These are phyloP conservation scores for Polyplosphaeria fusca DNA, from an alignment of 495 filamentous ascomycete genomes.

Conservation along the genomic window DNA sequence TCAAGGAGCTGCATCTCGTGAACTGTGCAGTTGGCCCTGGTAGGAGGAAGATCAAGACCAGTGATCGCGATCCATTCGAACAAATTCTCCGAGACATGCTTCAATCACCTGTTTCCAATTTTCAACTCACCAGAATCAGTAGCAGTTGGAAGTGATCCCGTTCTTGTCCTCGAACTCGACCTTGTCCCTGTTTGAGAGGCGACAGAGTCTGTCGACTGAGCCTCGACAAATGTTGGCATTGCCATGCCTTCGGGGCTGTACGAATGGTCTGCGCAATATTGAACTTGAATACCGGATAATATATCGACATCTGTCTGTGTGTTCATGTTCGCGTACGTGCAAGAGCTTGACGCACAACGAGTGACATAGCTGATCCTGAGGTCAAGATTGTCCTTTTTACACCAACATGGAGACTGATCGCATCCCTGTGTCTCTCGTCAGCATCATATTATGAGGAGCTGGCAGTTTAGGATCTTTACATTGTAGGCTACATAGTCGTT, in stretches of 20 bases:
- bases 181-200: too few species aligned
- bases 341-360: slow-evolving; percentile 4
- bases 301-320: slow-evolving; percentile 8
- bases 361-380: slow-evolving; percentile 1
- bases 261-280: slow-evolving; percentile 9
- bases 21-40: background rate
- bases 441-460: background rate
- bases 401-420: slow-evolving; percentile 14
- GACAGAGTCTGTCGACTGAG: background rate
- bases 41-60: background rate
- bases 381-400: slow-evolving; percentile 23
- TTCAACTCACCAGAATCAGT: background rate
- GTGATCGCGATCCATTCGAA: background rate
- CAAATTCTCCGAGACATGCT: too few species aligned
- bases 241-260: slow-evolving; percentile 7
- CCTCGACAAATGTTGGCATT: slow-evolving; percentile 4
- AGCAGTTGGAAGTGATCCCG: background rate
- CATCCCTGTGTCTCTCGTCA: slow-evolving; percentile 7
- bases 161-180: background rate
- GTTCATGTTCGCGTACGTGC: slow-evolving; percentile 20
- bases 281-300: slow-evolving; percentile 13
- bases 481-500: slow-evolving; percentile 5
- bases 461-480: too few species aligned
- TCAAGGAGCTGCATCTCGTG: too few species aligned
- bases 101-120: background rate